These are phyloP conservation scores for Cenchrus purpureus DNA, from an alignment of 176 grass and related monocot species.

Conservation along the genomic window DNA sequence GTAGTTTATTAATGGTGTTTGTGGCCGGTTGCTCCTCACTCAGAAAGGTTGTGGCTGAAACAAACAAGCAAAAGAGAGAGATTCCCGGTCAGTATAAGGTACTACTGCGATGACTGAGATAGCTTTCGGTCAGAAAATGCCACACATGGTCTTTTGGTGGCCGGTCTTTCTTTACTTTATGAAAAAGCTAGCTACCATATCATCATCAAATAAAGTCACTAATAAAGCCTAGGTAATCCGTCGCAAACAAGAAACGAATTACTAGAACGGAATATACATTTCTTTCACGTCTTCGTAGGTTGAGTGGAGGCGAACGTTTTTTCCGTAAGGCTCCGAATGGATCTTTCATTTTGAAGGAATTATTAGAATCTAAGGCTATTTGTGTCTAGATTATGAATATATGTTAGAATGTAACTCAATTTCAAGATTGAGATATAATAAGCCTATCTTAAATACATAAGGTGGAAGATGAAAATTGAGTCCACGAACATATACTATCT, in stretches of 20 bases:
- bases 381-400: too few species aligned
- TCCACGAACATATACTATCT: too few species aligned
- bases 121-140: slow-evolving; percentile 54
- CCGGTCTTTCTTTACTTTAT: slow-evolving; percentile 43
- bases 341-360: too few species aligned
- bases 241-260: slow-evolving; percentile 23
- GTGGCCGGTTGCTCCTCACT: not conserved
- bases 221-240: slow-evolving; percentile 21
- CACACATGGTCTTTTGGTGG: slow-evolving; percentile 45
- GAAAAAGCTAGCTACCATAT: not conserved
- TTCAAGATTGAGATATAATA: too few species aligned
- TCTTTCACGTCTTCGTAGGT: not conserved
- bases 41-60: not conserved
- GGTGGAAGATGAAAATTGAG: too few species aligned
- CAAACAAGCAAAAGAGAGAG: slow-evolving; percentile 7
- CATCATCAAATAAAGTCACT: not conserved
- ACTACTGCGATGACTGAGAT: not conserved
- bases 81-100: not conserved
- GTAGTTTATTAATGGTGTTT: not conserved
- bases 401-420: too few species aligned
- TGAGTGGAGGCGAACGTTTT: too few species aligned
- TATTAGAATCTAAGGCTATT: too few species aligned
- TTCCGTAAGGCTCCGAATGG: too few species aligned
- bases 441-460: too few species aligned
- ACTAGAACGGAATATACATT: not conserved